These are phyloP conservation scores for Cicer chorassanicum DNA, from an alignment of 306 rosid genomes.

Conservation along the genomic window DNA sequence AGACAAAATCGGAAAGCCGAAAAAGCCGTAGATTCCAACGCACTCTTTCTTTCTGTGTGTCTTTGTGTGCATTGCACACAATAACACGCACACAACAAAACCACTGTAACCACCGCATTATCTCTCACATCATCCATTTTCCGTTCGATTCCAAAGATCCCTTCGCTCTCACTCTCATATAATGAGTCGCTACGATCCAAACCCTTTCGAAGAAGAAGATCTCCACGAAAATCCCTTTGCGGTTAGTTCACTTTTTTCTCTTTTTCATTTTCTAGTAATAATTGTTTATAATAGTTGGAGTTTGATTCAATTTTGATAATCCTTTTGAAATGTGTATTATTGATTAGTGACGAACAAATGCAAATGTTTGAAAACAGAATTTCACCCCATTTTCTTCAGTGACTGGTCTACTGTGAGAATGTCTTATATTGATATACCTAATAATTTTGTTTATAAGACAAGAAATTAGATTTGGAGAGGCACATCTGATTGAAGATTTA, in stretches of 20 bases:
- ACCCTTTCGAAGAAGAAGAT: slow-evolving; percentile 74
- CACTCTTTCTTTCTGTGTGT: slow-evolving; percentile 10
- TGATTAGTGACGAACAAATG: background rate
- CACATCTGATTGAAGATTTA: too few species aligned
- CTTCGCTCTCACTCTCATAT: slow-evolving; percentile 22
- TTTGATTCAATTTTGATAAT: background rate
- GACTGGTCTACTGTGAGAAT: background rate
- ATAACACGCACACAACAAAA: background rate
- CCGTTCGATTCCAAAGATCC: slow-evolving; percentile 3
- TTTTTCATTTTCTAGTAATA: background rate
- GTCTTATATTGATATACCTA: slow-evolving; percentile 5
- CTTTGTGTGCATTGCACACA: background rate
- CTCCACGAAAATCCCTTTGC: slow-evolving; percentile 80
- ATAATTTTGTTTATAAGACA: background rate
- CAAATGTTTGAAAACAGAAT: background rate
- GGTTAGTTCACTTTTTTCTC: slow-evolving; percentile 46
- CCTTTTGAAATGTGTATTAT: background rate
- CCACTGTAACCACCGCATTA: background rate
- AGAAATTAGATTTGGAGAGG: too few species aligned
- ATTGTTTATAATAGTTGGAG: background rate
- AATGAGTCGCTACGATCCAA: slow-evolving; percentile 75
- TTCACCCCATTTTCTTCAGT: background rate
- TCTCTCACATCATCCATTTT: background rate
- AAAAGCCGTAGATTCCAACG: slow-evolving; percentile 43
- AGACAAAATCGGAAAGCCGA: slow-evolving; percentile 38